Evolutionary conservation across 2,329 filamentous ascomycete species (phyloP), one percentile per base, ranked within the genome.

Genomic region (Westerdykella ornata): DNA sequence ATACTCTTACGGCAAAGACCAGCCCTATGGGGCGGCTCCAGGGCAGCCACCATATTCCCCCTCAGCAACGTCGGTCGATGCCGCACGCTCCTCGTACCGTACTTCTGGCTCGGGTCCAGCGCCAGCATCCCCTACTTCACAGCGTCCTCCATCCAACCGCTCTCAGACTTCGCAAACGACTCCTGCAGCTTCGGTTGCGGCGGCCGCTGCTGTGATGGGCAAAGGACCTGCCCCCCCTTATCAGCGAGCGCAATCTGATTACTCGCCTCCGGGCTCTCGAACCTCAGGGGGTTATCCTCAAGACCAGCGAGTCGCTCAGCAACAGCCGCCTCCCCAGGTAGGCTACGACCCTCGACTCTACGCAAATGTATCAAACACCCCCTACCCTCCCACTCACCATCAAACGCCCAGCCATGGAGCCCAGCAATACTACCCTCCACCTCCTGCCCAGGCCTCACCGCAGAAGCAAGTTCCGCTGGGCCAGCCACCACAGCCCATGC

Each of bases 271-370:
- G 37, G 50, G 56, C 34, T 47, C 52, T 30, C 53, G 63, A 37
- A 53, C 56, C 14, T 63, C 64, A 11, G 61, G 59, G 20, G 54
- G 58, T 5, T 66, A 68, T 45, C 51, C 62, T n/a, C 56, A 65
- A 48, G 70, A 68, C 37, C 62, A 65, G 39, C 66, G 66, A 39
- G 46, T 62, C 32, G 59, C 61, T 20, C 68, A 68, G 39, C 59
- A 66, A 38, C 71, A 68, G 42, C 68, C 67, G 36, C 69, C 72
- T 16, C 63, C 68, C 44, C 72, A 76, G 51, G 72, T 80, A 31
- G 80, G 79, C 52, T 92, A 92, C 62, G 86, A 92, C 60, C 86
- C 86, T 19, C 80, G 79, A 17, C 82, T 83, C 48, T 92, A 89
- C 62, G 84, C 82, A 44, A 55, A 56, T 29, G 30, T 33, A n/a